Evolutionary conservation across 169 alveolate genomes (phyloP).

Genomic region (Cryptosporidium canis): DNA sequence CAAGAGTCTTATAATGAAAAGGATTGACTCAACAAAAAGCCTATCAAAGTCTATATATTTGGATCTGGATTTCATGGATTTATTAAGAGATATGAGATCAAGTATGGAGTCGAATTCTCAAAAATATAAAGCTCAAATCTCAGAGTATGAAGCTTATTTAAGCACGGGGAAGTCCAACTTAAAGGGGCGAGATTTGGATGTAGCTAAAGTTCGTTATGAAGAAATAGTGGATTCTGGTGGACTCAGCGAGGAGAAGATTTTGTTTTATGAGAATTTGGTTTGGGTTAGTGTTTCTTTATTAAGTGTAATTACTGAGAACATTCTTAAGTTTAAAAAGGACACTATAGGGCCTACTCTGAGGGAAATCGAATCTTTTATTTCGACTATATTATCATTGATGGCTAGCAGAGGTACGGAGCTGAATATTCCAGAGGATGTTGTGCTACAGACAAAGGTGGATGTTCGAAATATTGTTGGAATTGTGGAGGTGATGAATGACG

Average conservation of each 20-base stretch:
- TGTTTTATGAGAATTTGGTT: not conserved
- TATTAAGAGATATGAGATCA: not conserved
- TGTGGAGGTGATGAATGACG: not conserved
- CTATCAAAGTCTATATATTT: not conserved
- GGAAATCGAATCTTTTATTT: not conserved
- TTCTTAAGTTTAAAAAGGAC: not conserved
- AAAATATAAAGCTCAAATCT: not conserved
- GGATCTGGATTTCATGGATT: not conserved
- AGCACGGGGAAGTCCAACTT: not conserved
- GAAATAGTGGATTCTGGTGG: not conserved
- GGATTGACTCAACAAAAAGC: not conserved
- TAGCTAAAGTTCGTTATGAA: not conserved
- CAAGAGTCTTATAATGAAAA: not conserved
- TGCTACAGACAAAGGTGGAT: not conserved
- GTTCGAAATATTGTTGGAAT: not conserved
- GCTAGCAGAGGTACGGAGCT: not conserved
- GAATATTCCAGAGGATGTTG: not conserved
- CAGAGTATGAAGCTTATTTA: not conserved
- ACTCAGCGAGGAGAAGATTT: not conserved
- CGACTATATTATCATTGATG: not conserved
- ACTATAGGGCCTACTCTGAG: not conserved
- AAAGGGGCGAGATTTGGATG: not conserved
- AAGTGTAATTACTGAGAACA: not conserved
- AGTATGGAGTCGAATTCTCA: not conserved
- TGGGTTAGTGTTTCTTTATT: not conserved